Evolutionary conservation across 306 rosid species (phyloP).

Genomic region (Potentilla sterilis): DNA sequence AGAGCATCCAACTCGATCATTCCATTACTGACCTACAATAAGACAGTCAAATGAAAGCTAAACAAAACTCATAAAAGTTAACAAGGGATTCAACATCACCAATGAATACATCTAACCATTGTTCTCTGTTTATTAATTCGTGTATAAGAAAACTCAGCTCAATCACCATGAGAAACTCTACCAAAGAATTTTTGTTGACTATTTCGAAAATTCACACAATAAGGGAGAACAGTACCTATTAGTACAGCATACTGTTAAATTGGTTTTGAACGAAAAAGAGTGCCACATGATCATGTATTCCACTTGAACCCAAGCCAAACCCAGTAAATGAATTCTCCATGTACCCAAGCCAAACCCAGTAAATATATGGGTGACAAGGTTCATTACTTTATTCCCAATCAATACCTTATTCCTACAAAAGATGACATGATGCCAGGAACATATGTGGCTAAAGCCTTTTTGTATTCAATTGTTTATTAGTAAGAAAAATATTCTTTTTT

Average conservation of each 20-base stretch:
- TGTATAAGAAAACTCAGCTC: too few relatives aligned
- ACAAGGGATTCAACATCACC: slow-evolving; percentile 13
- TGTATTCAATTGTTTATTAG: background rate
- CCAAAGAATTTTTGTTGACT: background rate
- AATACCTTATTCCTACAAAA: background rate
- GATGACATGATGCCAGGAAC: background rate
- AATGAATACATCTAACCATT: background rate
- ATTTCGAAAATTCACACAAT: background rate
- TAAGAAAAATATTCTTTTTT: background rate
- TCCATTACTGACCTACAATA: slow-evolving; percentile 65
- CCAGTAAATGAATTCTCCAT: too few relatives aligned
- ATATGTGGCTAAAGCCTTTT: background rate
- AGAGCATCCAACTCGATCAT: slow-evolving; percentile 54
- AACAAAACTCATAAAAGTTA: slow-evolving; percentile 24
- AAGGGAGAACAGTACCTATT: background rate
- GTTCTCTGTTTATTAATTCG: background rate
- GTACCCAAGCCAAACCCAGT: background rate
- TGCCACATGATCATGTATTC: background rate
- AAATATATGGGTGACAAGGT: background rate
- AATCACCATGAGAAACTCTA: background rate
- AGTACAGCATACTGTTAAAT: background rate
- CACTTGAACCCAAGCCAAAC: background rate
- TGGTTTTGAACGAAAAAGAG: background rate
- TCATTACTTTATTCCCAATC: background rate
- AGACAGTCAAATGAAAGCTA: slow-evolving; percentile 1